phyloP scores from a whole-genome alignment of 2,329 filamentous ascomycete genomes.

The Paraconiothyrium sp. region DNA sequence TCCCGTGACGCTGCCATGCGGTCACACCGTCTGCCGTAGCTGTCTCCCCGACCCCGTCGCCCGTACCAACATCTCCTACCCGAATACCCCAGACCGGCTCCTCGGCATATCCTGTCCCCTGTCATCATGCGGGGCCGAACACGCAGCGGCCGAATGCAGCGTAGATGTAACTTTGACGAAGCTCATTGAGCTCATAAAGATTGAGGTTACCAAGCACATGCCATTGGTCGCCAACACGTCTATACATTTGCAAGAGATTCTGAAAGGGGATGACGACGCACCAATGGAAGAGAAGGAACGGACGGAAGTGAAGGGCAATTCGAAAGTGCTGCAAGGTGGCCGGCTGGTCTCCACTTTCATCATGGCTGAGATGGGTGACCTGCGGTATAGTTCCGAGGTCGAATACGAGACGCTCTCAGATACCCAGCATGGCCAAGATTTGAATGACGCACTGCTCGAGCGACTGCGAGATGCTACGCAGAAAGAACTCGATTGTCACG shows the following conservation, averaged over 20 bases:
- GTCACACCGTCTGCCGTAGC: constrained; percentile 76
- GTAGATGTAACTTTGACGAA: constrained; percentile 81
- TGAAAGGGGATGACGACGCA: constrained; percentile 45
- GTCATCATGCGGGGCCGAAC: constrained; percentile 71
- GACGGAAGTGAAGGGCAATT: constrained; percentile 30
- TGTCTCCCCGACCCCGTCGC: constrained; percentile 76
- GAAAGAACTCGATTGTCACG: constrained; percentile 83
- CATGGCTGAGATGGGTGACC: constrained; percentile 69
- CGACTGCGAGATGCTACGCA: constrained; percentile 70
- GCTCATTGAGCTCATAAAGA: constrained; percentile 64
- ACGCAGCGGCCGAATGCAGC: constrained; percentile 79
- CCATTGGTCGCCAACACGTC: constrained; percentile 45
- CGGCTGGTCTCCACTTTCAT: constrained; percentile 72
- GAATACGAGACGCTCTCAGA: constrained; percentile 56
- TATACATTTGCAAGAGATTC: constrained; percentile 54
- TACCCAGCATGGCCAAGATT: constrained; percentile 46
- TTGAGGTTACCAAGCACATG: constrained; percentile 59
- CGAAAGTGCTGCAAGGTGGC: constrained; percentile 64
- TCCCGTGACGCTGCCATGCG: constrained; percentile 83
- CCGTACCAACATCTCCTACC: constrained; percentile 79
- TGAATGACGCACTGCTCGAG: constrained; percentile 64
- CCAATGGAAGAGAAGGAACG: constrained; percentile 50
- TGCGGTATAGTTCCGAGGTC: constrained; percentile 67
- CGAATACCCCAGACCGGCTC: constrained; percentile 71
- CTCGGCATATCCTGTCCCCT: constrained; percentile 81